Evolutionary conservation across 2,329 filamentous ascomycete species (phyloP).

Genomic region (Coniochaeta pulveracea): DNA sequence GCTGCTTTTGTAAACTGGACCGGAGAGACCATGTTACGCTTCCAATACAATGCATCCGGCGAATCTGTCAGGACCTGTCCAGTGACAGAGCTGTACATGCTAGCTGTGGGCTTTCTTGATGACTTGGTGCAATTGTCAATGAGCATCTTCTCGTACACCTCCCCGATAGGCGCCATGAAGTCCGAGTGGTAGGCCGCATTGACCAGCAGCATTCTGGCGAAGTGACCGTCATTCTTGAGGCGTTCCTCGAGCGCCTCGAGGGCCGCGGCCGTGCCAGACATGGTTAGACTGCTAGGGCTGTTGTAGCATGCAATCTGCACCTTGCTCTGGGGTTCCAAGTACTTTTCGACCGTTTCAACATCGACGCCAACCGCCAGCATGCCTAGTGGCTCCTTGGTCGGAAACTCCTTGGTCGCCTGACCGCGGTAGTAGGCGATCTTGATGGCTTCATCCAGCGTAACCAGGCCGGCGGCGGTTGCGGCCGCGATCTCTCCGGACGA

Average conservation of each 20-base stretch:
- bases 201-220: slow-evolving; percentile 17
- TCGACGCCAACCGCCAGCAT: slow-evolving; percentile 33
- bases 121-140: too few species aligned
- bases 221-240: slow-evolving; percentile 12
- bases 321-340: slow-evolving; percentile 9
- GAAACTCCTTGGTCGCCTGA: slow-evolving; percentile 10
- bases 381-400: slow-evolving; percentile 16
- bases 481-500: slow-evolving; percentile 35
- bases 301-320: slow-evolving; percentile 15
- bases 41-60: slow-evolving; percentile 14
- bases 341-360: slow-evolving; percentile 9
- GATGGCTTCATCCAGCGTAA: slow-evolving; percentile 28
- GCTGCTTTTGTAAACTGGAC: slow-evolving; percentile 15
- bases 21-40: slow-evolving; percentile 16
- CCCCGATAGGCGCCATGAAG: slow-evolving; percentile 12
- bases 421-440: slow-evolving; percentile 22
- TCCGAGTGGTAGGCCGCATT: slow-evolving; percentile 20
- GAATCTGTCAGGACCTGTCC: neutral
- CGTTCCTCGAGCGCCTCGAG: slow-evolving; percentile 8
- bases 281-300: slow-evolving; percentile 16
- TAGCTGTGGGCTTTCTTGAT: slow-evolving; percentile 1
- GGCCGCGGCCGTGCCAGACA: slow-evolving; percentile 13
- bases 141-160: slow-evolving; percentile 10
- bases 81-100: slow-evolving; percentile 12
- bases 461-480: slow-evolving; percentile 31